Evolutionary conservation across 495 filamentous ascomycete genomes (phyloP).

Genomic region (Tetracladium marchalianum): DNA sequence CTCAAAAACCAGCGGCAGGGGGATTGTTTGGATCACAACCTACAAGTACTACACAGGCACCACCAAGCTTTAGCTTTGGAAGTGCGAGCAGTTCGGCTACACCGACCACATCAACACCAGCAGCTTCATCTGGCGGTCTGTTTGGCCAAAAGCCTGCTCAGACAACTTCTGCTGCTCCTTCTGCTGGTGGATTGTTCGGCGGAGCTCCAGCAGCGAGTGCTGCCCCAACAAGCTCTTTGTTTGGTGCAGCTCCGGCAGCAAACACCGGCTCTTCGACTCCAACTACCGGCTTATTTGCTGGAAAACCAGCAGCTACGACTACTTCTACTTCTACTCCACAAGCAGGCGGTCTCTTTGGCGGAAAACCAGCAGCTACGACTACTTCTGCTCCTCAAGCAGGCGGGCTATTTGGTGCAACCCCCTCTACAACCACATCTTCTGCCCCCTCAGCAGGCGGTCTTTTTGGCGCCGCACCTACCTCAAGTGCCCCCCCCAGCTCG

Average conservation of each 20-base stretch:
- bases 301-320: neutral
- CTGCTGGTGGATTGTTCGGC: conserved; percentile 3
- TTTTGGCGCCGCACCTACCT: conserved; percentile 12
- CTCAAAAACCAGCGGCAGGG: neutral
- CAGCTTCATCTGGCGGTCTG: neutral
- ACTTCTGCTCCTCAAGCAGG: conserved; percentile 20
- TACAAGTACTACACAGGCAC: neutral
- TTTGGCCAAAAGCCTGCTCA: conserved; percentile 2
- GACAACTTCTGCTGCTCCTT: neutral
- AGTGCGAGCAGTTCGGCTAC: conserved; percentile 1
- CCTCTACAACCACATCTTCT: conserved; percentile 3
- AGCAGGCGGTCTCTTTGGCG: conserved; percentile 18
- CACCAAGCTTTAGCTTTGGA: conserved; percentile 6
- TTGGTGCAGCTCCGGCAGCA: conserved; percentile 18
- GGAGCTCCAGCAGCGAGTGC: neutral
- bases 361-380: conserved; percentile 13
- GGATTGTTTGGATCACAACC: conserved; percentile 10
- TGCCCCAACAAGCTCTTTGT: conserved; percentile 14
- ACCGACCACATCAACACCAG: conserved; percentile 1
- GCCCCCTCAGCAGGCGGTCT: conserved; percentile 7
- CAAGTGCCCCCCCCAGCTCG: conserved; percentile 9
- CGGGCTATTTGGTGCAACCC: conserved; percentile 16
- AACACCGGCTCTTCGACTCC: conserved; percentile 3
- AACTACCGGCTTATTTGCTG: neutral
- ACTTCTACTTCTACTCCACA: conserved; percentile 18